Evolutionary conservation across 305 asterid species (phyloP).

Genomic region (Solanum hybrid): DNA sequence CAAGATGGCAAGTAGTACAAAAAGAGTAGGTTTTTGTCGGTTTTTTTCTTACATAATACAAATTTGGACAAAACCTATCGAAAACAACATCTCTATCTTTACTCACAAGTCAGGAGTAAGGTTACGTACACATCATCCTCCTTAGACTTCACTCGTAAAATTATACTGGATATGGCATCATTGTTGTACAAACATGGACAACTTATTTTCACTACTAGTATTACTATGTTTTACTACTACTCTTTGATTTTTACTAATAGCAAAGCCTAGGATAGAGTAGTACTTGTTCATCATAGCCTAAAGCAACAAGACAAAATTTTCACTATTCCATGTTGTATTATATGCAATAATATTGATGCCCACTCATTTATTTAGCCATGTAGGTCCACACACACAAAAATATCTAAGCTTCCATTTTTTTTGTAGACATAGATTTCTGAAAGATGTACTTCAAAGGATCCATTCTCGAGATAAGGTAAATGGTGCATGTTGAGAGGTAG

Average conservation of each 20-base stretch:
- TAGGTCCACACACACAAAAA: not conserved
- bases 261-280: slow-evolving; percentile 6
- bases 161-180: too few species aligned
- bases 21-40: not conserved
- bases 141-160: not conserved
- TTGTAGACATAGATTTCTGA: not conserved
- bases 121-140: not conserved
- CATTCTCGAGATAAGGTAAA: not conserved
- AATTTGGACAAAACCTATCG: not conserved
- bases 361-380: not conserved
- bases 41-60: not conserved
- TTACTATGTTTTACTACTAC: not conserved
- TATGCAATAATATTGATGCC: not conserved
- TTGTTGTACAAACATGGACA: not conserved
- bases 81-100: rapidly evolving
- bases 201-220: not conserved
- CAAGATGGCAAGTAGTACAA: not conserved
- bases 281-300: not conserved
- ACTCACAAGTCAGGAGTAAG: not conserved
- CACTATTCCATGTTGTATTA: not conserved
- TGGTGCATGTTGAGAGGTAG: not conserved
- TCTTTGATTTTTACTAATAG: not conserved
- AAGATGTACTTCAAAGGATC: not conserved
- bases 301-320: not conserved
- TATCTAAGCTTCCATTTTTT: not conserved